These are phyloP conservation scores for Microthlaspi erraticum DNA, from an alignment of 345 rosid species.

Conservation along the genomic window DNA sequence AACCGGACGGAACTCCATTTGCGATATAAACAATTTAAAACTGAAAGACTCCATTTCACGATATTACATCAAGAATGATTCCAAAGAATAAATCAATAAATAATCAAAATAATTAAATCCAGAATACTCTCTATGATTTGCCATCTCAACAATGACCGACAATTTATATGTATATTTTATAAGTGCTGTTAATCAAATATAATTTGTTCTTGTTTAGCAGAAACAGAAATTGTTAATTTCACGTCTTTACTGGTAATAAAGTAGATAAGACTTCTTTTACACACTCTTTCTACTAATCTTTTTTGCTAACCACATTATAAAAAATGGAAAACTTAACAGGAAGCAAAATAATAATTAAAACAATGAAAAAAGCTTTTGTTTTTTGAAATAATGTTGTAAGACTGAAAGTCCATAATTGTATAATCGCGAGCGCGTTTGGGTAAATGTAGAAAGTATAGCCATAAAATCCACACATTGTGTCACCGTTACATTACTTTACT, in stretches of 20 bases:
- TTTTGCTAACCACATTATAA: background rate
- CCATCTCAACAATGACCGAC: conserved; percentile 40
- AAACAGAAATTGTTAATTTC: background rate
- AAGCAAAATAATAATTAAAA: background rate
- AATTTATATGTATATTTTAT: background rate
- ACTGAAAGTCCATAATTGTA: conserved; percentile 1
- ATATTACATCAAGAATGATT: background rate
- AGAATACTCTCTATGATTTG: conserved; percentile 9
- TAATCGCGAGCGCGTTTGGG: conserved; percentile 26
- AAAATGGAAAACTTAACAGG: too few relatives aligned
- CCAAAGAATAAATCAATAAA: background rate
- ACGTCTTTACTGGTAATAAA: background rate
- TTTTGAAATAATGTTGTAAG: background rate
- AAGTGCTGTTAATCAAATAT: background rate
- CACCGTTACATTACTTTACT: conserved; percentile 7
- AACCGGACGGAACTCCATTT: background rate
- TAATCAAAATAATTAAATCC: too few relatives aligned
- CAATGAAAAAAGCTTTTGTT: background rate
- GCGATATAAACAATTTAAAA: background rate
- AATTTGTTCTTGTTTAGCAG: background rate
- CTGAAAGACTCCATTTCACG: background rate
- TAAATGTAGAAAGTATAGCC: background rate
- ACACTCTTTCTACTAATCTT: background rate
- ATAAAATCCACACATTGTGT: conserved; percentile 19
- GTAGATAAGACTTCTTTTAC: background rate